Evolutionary conservation across 768 basidiomycete genomes (phyloP).

Genomic region (Pleurotus giganteus): DNA sequence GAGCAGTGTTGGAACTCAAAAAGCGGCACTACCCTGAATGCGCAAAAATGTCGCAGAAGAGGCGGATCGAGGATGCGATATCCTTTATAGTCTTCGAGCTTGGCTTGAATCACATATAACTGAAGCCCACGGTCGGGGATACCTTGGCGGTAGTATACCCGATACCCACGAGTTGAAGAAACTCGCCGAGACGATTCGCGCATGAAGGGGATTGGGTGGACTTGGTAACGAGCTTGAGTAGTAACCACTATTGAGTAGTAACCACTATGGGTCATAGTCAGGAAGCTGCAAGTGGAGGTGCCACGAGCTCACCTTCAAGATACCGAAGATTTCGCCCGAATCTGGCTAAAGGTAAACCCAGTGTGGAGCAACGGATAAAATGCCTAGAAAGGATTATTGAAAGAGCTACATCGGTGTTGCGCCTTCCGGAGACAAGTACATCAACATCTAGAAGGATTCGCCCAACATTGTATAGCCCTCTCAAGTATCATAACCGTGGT

Average conservation of each 20-base stretch:
- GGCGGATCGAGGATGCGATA: neutral
- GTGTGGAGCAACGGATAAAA: neutral
- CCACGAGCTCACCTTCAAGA: neutral
- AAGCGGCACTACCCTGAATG: too few species aligned
- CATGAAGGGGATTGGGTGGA: too few species aligned
- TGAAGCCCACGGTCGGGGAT: neutral
- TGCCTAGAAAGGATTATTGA: neutral
- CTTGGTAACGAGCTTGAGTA: too few species aligned
- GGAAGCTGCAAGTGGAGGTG: neutral
- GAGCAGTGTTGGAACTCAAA: too few species aligned
- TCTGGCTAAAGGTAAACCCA: neutral
- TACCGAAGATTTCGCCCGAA: neutral
- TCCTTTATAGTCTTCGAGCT: neutral
- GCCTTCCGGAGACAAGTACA: too few species aligned
- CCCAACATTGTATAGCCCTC: too few species aligned
- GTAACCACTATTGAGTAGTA: too few species aligned
- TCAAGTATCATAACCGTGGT: too few species aligned
- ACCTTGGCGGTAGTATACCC: neutral
- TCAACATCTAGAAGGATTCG: too few species aligned
- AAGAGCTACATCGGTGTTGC: neutral
- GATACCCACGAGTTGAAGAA: too few species aligned
- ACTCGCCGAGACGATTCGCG: too few species aligned
- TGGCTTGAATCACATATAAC: neutral
- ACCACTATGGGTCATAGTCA: neutral
- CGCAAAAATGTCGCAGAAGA: conserved; percentile 2